Conservation (phyloP, 2,329 filamentous ascomycete species). For the Penicillium sclerotiorum region DNA sequence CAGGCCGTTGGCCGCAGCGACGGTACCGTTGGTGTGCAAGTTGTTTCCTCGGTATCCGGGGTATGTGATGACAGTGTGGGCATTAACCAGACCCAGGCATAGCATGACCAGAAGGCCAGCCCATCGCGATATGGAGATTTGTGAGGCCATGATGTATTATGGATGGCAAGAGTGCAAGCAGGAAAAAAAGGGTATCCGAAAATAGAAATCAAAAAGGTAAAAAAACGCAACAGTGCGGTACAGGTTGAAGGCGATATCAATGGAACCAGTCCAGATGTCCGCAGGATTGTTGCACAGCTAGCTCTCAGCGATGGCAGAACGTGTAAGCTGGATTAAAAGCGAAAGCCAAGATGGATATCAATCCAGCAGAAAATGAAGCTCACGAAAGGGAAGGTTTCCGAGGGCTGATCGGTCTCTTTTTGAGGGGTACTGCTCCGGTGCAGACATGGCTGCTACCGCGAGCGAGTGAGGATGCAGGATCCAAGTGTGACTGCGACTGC, state of each 20-base stretch:
- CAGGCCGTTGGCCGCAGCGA: constrained; percentile 50
- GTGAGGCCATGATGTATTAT: constrained; percentile 34
- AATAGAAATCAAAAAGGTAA: neutral
- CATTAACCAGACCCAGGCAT: constrained; percentile 43
- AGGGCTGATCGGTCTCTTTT: constrained; percentile 33
- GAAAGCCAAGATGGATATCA: constrained; percentile 11
- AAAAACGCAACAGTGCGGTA: constrained; percentile 1
- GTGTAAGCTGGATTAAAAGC: neutral
- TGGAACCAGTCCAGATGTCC: constrained; percentile 4
- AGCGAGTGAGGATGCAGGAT: constrained; percentile 32
- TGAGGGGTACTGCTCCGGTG: constrained; percentile 29
- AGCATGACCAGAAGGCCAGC: constrained; percentile 35
- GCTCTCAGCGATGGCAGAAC: neutral
- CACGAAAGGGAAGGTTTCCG: constrained; percentile 18
- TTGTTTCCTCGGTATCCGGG: constrained; percentile 88
- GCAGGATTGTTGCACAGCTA: neutral
- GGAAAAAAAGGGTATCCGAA: neutral
- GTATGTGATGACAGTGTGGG: constrained; percentile 81
- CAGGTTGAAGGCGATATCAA: neutral
- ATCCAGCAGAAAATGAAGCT: constrained; percentile 10
- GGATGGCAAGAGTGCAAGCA: constrained; percentile 3
- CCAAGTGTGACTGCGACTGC: constrained; percentile 36
- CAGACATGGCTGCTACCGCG: constrained; percentile 21
- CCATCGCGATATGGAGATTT: constrained; percentile 32
- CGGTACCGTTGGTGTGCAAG: constrained; percentile 71